phyloP scores from a whole-genome alignment of 1,284 basidiomycete genomes.

The Heterobasidion parviporum region DNA sequence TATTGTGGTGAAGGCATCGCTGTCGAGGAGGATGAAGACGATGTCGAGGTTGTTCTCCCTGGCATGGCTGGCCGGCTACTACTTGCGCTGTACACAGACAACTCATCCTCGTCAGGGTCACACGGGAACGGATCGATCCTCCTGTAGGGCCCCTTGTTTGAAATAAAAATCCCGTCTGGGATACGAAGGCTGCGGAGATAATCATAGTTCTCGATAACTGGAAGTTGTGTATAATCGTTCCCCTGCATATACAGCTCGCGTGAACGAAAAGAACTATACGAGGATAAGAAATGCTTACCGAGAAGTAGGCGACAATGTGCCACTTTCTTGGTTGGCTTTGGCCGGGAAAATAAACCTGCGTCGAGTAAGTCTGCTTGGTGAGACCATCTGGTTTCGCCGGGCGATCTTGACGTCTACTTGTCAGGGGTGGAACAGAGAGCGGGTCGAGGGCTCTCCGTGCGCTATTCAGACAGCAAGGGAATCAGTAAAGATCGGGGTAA shows the following conservation, averaged over 20 bases:
- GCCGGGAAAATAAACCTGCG: slow-evolving; percentile 53
- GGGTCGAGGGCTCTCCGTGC: slow-evolving; percentile 57
- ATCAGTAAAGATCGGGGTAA: slow-evolving; percentile 7
- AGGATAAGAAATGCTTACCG: slow-evolving; percentile 32
- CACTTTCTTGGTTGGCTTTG: slow-evolving; percentile 54
- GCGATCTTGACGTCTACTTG: slow-evolving; percentile 59
- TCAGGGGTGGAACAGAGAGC: slow-evolving; percentile 41
- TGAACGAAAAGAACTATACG: neutral
- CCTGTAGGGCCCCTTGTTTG: slow-evolving; percentile 37
- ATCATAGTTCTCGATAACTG: slow-evolving; percentile 61
- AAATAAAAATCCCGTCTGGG: slow-evolving; percentile 56
- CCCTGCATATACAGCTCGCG: slow-evolving; percentile 30
- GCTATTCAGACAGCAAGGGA: slow-evolving; percentile 25
- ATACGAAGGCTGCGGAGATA: slow-evolving; percentile 56
- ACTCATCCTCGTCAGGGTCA: slow-evolving; percentile 18
- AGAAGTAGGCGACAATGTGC: slow-evolving; percentile 76
- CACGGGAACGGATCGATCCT: slow-evolving; percentile 17
- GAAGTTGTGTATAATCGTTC: slow-evolving; percentile 56
- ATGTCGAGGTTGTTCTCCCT: slow-evolving; percentile 25
- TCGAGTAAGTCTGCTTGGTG: slow-evolving; percentile 76
- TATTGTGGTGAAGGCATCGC: slow-evolving; percentile 4
- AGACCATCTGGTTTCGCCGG: slow-evolving; percentile 67
- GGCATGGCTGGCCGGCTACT: slow-evolving; percentile 15
- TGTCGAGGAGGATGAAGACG: slow-evolving; percentile 22
- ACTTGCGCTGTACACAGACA: slow-evolving; percentile 10